Evolutionary conservation across 177 flowering plant species (phyloP), one percentile per base, ranked within the genome.

Genomic region (Vitis hybrid): DNA sequence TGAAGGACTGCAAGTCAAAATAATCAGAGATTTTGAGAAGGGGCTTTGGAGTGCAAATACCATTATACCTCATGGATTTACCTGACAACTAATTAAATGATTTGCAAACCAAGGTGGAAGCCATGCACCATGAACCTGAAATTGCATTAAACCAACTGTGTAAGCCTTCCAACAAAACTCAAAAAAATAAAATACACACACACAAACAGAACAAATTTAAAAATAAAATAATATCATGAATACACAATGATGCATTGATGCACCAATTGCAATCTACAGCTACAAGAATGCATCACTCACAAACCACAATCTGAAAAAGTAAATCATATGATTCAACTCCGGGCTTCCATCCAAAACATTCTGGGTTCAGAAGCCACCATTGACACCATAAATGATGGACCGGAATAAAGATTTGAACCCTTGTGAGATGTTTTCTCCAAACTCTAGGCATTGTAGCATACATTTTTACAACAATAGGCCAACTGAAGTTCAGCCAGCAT

Each of bases 111-210:
- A 95, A 57, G 90, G 94, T 65, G 99, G 99, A 78, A 95, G 86
- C 98, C 99, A 95, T 72, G 98, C 89, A 70, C 95, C 89, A 80
- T 91, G 93, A 78, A 82, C 93, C 98, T 95, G 85, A 72, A 60
- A 21, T 70, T 14, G 46, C 6, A 64, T 56, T 3, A 50, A 69
- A 60, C 24, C 30, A 72, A 52, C 35, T 62, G 50, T 52, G 69
- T 72, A 62, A 68, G 73, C 57, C 58, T 49, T 11, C 61, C 12
- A 49, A 30, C 52, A 21, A 18, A 58, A 58, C 6, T 40, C 46
- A 40, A 40, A 40, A 40, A 40, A 40, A 35, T 0, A 40, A 40
- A 40, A 40, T 0, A 40, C 7, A 40, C 46, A 40, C 46, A 40
- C 9, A 40, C 46, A 40, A 40, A 7, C 46, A 40, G 4, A 7